phyloP scores from a whole-genome alignment of 2,329 filamentous ascomycete species.

The Lanzia echinophila region DNA sequence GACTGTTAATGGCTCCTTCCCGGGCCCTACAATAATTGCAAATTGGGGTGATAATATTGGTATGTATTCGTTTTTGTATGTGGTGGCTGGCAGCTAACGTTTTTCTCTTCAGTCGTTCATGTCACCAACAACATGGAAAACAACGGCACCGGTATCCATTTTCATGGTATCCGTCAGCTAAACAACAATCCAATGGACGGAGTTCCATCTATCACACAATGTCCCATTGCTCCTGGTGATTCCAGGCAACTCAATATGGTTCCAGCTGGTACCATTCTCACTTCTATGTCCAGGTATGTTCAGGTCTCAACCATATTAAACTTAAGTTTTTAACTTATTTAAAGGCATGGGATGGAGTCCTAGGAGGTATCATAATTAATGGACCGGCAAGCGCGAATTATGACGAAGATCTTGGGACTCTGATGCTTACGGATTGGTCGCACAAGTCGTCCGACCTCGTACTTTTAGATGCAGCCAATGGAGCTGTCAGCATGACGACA shows the following conservation, averaged over 20 bases:
- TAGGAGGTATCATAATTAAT: conserved; percentile 54
- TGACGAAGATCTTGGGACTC: conserved; percentile 36
- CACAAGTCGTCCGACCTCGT: conserved; percentile 21
- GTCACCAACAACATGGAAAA: too few relatives aligned
- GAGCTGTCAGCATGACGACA: too few relatives aligned
- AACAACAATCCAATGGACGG: conserved; percentile 33
- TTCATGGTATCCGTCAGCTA: conserved; percentile 43
- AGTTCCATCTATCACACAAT: conserved; percentile 49
- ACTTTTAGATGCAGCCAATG: conserved; percentile 23
- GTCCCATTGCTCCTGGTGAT: conserved; percentile 56
- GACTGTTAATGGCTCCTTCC: conserved; percentile 28
- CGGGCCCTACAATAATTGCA: conserved; percentile 27
- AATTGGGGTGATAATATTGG: conserved; percentile 35
- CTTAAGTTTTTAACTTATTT: too few relatives aligned
- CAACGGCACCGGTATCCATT: conserved; percentile 30
- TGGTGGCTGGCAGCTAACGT: too few relatives aligned
- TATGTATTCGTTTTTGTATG: too few relatives aligned
- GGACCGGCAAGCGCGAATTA: conserved; percentile 53
- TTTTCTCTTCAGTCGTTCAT: too few relatives aligned
- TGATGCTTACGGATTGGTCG: conserved; percentile 28
- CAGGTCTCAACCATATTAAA: too few relatives aligned
- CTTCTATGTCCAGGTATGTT: conserved; percentile 24
- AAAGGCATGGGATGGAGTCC: conserved; percentile 36
- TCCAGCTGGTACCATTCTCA: conserved; percentile 30
- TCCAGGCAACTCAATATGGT: conserved; percentile 29